Evolutionary conservation across 163 green algal genomes (phyloP).

Genomic region (Chlamydomonas reinhardtii): DNA sequence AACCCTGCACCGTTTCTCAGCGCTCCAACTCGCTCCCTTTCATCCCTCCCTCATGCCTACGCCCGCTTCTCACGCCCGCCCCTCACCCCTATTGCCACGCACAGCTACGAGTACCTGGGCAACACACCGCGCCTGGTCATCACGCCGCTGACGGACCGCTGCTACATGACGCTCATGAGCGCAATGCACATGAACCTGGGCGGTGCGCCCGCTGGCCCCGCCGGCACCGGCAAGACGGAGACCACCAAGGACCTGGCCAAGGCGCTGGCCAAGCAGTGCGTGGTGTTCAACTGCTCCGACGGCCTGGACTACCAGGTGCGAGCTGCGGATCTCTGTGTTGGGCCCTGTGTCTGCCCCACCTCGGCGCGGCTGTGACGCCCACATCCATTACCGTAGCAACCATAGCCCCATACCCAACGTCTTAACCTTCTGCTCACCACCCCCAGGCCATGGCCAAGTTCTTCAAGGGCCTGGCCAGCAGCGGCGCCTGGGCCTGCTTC

Average conservation of each 20-base stretch:
- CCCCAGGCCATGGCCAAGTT: conserved; percentile 75
- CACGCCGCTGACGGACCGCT: conserved; percentile 89
- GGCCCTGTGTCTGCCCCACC: background rate
- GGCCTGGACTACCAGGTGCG: conserved; percentile 83
- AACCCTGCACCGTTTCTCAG: background rate
- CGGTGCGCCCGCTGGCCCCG: conserved; percentile 82
- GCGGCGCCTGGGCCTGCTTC: conserved; percentile 87
- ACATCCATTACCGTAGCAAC: too few relatives aligned
- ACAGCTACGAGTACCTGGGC: conserved; percentile 80
- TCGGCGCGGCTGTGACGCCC: too few relatives aligned
- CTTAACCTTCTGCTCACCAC: background rate
- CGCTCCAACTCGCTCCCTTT: background rate
- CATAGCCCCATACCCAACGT: too few relatives aligned
- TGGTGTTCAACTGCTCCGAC: conserved; percentile 91
- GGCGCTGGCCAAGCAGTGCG: conserved; percentile 85
- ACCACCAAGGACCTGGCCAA: conserved; percentile 88
- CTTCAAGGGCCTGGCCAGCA: conserved; percentile 86
- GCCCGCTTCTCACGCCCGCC: background rate
- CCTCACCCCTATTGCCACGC: background rate
- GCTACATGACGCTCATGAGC: conserved; percentile 93
- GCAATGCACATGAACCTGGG: conserved; percentile 89
- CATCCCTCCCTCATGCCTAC: too few relatives aligned
- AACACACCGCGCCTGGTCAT: conserved; percentile 88
- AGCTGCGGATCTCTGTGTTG: background rate
- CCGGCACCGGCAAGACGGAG: conserved; percentile 79